These are phyloP conservation scores for Spizellomyces sp. DNA, from an alignment of 192 early-diverging fungal genomes.

Conservation along the genomic window DNA sequence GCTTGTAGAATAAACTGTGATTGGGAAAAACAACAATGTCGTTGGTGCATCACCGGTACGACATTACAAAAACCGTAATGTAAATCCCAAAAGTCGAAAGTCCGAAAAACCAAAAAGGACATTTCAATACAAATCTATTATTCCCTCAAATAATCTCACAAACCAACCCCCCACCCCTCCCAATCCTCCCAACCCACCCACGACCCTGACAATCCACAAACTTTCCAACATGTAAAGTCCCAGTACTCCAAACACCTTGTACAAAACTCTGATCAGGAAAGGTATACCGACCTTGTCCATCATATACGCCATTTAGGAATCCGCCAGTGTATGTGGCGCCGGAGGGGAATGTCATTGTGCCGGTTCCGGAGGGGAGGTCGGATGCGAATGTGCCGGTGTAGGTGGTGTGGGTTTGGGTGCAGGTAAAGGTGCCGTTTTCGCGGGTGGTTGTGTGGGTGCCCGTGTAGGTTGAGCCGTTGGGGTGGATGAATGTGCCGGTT, in stretches of 20 bases:
- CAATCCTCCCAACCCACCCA: neutral
- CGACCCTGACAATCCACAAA: neutral
- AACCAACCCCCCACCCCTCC: neutral
- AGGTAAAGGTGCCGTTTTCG: neutral
- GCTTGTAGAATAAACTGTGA: too few relatives aligned
- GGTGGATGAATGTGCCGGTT: neutral
- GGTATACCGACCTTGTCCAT: neutral
- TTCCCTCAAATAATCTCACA: neutral
- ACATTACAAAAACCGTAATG: too few relatives aligned
- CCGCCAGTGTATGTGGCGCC: neutral
- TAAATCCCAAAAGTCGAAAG: too few relatives aligned
- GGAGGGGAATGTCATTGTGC: neutral
- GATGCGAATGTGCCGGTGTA: neutral
- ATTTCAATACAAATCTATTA: neutral
- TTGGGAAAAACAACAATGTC: too few relatives aligned
- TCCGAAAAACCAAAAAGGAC: too few relatives aligned
- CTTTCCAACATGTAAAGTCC: neutral
- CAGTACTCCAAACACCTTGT: neutral
- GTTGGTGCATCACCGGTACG: too few relatives aligned
- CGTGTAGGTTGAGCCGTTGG: neutral
- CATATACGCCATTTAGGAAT: neutral
- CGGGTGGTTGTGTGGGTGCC: neutral
- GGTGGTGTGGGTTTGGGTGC: slow-evolving; percentile 1
- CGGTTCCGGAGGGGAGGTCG: too few relatives aligned
- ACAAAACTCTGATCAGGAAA: neutral